Base-by-base conservation (phyloP, 805 yeast species). In the Ogataea angusta region DNA sequence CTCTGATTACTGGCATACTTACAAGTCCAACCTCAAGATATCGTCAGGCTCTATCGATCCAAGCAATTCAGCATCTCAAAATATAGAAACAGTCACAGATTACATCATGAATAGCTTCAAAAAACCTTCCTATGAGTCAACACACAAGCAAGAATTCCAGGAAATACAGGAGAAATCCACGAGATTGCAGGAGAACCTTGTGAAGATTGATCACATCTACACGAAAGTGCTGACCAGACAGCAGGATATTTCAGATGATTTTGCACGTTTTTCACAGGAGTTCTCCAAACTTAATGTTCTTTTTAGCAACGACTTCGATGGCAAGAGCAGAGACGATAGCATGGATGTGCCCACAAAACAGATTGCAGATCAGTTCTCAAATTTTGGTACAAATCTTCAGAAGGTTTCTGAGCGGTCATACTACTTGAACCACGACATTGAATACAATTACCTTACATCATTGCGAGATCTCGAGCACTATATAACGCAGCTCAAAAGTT, bases 101-200 rank as follows among this genome's bases (percentile, higher is more conserved):
- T 82, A 85, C 3, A 80, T 93, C 30, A 85, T 91, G 83, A 91
- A 91, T 57, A 95, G 95, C n/a, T 87, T 91, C 56, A 83, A 91
- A 41, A 82, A 86, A 35, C 81, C 83, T 5, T 69, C 74, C 34
- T 64, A 70, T 36, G 86, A 81, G 53, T 62, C 68, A 18, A 52
- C 46, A 35, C 75, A 75, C 51, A 78, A 76, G 46, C 78, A 83
- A 32, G 96, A 87, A 55, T 87, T 91, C 52, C 71, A 82, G 36
- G 93, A 84, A 50, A 88, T 91, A 30, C 80, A 78, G 49, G 95
- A 88, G 52, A 78, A 85, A 48, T 76, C 90, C 15, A 86, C 85
- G 52, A 86, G 87, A 60, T 67, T 91, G 40, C 93, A 88, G 56
- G 95, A 87, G 48, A 90, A 89, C 59, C 70, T 93, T 32, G 64